Evolutionary conservation across 2,329 filamentous ascomycete species (phyloP).

Genomic region (Calonectria naviculata): DNA sequence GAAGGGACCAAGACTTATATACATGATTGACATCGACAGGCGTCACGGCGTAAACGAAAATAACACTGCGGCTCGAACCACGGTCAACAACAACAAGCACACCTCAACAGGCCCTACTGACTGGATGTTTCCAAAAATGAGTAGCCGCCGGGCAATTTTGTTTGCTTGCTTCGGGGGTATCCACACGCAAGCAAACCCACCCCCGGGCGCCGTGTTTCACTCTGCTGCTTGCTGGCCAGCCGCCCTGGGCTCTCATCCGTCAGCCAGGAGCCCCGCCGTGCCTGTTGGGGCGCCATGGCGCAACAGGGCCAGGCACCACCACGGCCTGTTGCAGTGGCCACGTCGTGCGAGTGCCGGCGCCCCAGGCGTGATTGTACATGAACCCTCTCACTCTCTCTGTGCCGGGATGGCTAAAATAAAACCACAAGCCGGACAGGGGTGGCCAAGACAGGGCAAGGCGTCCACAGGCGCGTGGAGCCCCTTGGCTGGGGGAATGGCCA

Average conservation of each 20-base stretch:
- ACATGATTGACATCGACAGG: conserved; percentile 27
- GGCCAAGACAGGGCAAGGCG: conserved; percentile 24
- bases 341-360: conserved; percentile 11
- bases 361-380: neutral
- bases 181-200: neutral
- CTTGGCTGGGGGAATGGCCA: conserved; percentile 21
- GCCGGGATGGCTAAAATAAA: conserved; percentile 1
- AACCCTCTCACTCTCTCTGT: neutral
- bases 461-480: neutral
- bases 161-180: neutral
- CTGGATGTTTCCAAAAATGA: conserved; percentile 36
- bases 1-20: conserved; percentile 35
- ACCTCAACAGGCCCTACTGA: neutral
- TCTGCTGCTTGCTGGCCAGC: neutral
- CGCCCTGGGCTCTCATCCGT: conserved; percentile 6
- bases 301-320: neutral
- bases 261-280: conserved; percentile 3
- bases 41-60: neutral
- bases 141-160: conserved; percentile 33
- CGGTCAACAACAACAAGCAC: neutral
- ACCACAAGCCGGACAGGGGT: neutral
- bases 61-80: neutral
- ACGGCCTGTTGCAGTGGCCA: neutral
- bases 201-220: neutral
- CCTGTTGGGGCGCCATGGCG: no score